phyloP scores from a whole-genome alignment of 305 asterid species.

The Fraxinus velutina region DNA sequence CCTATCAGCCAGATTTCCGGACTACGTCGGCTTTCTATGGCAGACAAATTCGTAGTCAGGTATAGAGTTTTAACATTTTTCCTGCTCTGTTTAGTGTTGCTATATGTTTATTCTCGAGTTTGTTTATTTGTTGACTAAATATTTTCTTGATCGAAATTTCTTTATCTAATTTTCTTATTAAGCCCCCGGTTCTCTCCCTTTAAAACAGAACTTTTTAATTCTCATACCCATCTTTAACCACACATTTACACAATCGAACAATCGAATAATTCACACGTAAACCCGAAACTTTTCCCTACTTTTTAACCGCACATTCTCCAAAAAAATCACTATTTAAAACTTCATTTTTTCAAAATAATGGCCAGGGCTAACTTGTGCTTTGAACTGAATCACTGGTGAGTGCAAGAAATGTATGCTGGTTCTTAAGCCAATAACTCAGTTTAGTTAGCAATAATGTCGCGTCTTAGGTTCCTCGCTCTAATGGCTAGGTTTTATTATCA shows the following conservation, averaged over 20 bases:
- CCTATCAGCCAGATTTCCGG: constrained; percentile 54
- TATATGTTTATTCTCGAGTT: background rate
- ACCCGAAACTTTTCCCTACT: background rate
- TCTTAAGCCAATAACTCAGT: background rate
- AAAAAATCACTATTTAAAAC: background rate
- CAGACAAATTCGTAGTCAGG: constrained; percentile 92
- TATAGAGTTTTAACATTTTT: constrained; percentile 18
- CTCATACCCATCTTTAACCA: background rate
- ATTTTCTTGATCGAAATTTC: too few species aligned
- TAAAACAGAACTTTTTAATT: too few species aligned
- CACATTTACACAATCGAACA: background rate
- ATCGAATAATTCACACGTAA: background rate
- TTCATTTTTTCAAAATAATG: background rate
- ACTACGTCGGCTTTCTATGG: constrained; percentile 59
- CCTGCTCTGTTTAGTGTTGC: background rate
- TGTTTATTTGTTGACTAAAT: background rate
- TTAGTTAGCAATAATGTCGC: background rate
- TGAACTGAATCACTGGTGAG: background rate
- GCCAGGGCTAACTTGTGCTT: background rate
- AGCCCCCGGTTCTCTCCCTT: too few species aligned
- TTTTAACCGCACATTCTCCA: background rate
- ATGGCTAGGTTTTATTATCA: background rate
- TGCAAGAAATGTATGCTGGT: background rate
- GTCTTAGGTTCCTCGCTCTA: background rate
- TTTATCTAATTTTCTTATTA: too few species aligned